These are phyloP conservation scores for Ophiosphaerella korrae DNA, from an alignment of 2,329 filamentous ascomycete genomes.

Conservation along the genomic window DNA sequence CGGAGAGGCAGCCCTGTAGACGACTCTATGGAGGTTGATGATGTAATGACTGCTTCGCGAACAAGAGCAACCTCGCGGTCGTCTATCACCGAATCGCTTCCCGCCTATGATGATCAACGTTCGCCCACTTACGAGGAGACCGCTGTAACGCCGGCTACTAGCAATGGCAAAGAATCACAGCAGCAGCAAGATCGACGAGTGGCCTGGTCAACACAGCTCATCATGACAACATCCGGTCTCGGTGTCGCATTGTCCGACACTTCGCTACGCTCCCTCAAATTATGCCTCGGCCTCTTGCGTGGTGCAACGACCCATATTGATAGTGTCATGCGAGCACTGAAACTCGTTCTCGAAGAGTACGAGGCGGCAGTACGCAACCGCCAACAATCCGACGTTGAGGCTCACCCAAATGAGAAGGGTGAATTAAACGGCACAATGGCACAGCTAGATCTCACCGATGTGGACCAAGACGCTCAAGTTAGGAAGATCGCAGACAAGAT, in stretches of 20 bases:
- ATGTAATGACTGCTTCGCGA: constrained; percentile 36
- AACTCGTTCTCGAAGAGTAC: constrained; percentile 78
- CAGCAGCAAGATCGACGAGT: constrained; percentile 43
- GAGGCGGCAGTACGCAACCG: constrained; percentile 58
- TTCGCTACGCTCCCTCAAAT: constrained; percentile 81
- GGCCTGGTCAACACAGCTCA: constrained; percentile 80
- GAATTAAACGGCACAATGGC: constrained; percentile 21
- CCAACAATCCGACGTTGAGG: constrained; percentile 24
- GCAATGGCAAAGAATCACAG: constrained; percentile 28
- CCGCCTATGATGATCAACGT: constrained; percentile 79
- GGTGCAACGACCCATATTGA: constrained; percentile 83
- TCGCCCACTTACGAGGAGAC: constrained; percentile 76
- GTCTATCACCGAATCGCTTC: constrained; percentile 75
- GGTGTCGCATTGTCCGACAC: constrained; percentile 91
- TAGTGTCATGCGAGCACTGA: constrained; percentile 74
- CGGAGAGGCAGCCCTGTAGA: constrained; percentile 47
- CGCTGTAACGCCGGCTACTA: constrained; percentile 25
- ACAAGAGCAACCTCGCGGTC: constrained; percentile 64
- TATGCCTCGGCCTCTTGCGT: constrained; percentile 79
- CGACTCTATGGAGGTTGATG: constrained; percentile 57
- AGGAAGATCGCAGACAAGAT: constrained; percentile 76
- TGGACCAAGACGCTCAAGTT: constrained; percentile 47
- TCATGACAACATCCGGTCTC: constrained; percentile 88
- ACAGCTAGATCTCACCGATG: constrained; percentile 20
- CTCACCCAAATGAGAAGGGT: constrained; percentile 20